Percentiles rank a stretch among this genome's conserved stretches.
These are phyloP conservation scores for Aspergillus nidulans DNA, from an alignment of 495 filamentous ascomycete genomes.

Conservation along the genomic window DNA sequence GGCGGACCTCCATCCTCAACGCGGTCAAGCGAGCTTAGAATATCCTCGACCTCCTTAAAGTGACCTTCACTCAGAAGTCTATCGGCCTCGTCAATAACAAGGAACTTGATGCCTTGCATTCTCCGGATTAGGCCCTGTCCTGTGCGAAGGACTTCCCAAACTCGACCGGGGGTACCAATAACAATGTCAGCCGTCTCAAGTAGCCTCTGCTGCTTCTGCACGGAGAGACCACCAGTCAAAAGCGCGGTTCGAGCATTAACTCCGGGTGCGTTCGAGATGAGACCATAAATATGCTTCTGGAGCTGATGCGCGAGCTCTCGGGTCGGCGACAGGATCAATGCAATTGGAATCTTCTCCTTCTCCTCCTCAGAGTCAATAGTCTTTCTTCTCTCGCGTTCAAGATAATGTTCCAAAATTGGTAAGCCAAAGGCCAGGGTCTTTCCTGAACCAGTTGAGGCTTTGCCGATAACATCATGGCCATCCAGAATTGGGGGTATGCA, in stretches of 20 bases:
- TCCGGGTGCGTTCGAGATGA: constrained; percentile 57
- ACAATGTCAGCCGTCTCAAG: constrained; percentile 76
- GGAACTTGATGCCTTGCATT: constrained; percentile 68
- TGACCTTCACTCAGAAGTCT: constrained; percentile 86
- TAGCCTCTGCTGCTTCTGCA: constrained; percentile 87
- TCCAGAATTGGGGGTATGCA: constrained; percentile 79
- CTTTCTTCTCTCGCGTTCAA: constrained; percentile 27
- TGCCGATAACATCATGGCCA: constrained; percentile 86
- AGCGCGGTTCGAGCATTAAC: constrained; percentile 66
- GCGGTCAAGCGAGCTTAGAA: constrained; percentile 70
- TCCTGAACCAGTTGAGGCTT: constrained; percentile 93
- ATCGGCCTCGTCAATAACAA: constrained; percentile 95
- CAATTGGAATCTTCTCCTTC: constrained; percentile 51
- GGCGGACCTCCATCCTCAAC: constrained; percentile 33
- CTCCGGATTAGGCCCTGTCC: constrained; percentile 55
- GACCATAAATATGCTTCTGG: constrained; percentile 67
- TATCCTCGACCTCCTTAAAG: constrained; percentile 89
- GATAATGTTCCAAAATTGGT: constrained; percentile 48
- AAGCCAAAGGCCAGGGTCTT: constrained; percentile 93
- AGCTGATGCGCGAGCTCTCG: constrained; percentile 92
- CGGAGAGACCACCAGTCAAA: constrained; percentile 82
- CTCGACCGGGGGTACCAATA: constrained; percentile 82
- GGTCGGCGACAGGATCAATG: constrained; percentile 87
- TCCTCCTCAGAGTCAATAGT: constrained; percentile 20
- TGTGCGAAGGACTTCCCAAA: constrained; percentile 87